Evolutionary conservation across 106 monocot genomes (phyloP), one percentile per base, ranked within the genome.

Genomic region (Narthecium ossifragum): DNA sequence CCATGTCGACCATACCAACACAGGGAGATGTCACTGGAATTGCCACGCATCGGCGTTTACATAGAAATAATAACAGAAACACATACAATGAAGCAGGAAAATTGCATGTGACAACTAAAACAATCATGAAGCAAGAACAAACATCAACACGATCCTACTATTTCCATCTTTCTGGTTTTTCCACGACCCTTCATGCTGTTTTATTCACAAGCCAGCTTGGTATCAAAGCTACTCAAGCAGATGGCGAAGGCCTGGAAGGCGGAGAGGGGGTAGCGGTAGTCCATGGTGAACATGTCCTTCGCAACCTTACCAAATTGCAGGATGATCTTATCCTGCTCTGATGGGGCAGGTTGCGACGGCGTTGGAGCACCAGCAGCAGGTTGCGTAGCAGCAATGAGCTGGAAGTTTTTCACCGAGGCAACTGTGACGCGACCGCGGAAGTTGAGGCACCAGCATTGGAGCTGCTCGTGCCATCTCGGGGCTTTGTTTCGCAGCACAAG

Each of bases 361-460:
- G 69, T 57, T 11, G 53, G 69, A 24, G 52, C 66, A 6, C 73
- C 64, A 5, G 40, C 29, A 1, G 69, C 25, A 7, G 74, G 53
- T 27, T 55, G 53, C 11, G 30, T 11, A 1, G 81, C 68, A 1
- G 76, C 65, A 7, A 77, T 60, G 17, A 77, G 77, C 69, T 82
- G 82, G 62, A 82, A 82, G 51, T 82, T 82, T 64, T 82, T 77
- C 10, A 82, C 82, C 0, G 77, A 77, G 28, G 82, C 82, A 25
- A 77, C 75, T 1, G 82, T 82, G 33, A 82, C 82, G 15, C 82
- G 68, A 3, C 82, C 82, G 4, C 82, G 72, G 53, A 82, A 82
- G 69, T 82, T 82, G 26, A 82, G 66, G 57, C 82, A 73, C 82
- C 82, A 82, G 56, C 82, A 82, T 37, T 82, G 82, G 27, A 82